Conservation (phyloP, 805 yeast species). For the Blastobotrys muscicola region DNA sequence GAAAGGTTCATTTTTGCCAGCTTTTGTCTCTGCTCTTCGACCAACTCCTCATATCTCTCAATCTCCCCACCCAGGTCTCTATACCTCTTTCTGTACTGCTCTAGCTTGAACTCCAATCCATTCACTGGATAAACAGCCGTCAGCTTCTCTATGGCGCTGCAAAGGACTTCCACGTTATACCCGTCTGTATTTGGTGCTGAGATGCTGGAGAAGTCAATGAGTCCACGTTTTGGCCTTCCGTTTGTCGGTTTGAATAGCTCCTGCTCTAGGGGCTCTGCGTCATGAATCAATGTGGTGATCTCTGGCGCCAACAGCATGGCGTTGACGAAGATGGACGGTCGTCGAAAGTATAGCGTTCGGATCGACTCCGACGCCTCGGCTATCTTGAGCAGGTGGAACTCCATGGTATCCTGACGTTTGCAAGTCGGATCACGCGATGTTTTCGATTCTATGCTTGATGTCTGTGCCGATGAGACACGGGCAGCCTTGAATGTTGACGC, state of each 20-base stretch:
- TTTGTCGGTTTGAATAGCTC: slow-evolving; percentile 8
- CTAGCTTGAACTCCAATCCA: slow-evolving; percentile 27
- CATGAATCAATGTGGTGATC: slow-evolving; percentile 50
- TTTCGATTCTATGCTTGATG: no score
- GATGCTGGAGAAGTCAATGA: background rate
- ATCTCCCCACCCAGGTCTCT: slow-evolving; percentile 32
- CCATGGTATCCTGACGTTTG: slow-evolving; percentile 3
- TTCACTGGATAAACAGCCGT: slow-evolving; percentile 31
- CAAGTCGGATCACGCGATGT: no score
- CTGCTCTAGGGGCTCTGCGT: slow-evolving; percentile 34
- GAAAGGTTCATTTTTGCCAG: slow-evolving; percentile 18
- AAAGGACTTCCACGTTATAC: slow-evolving; percentile 32
- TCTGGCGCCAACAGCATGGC: slow-evolving; percentile 45
- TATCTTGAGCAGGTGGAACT: slow-evolving; percentile 10
- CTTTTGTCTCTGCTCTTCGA: slow-evolving; percentile 37
- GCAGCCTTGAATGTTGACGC: no score
- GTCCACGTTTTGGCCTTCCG: background rate
- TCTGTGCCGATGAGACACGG: no score
- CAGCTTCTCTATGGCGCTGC: slow-evolving; percentile 34
- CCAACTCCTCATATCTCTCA: slow-evolving; percentile 33
- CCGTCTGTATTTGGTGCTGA: slow-evolving; percentile 4
- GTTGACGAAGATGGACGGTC: slow-evolving; percentile 58
- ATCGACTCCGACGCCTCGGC: slow-evolving; percentile 11
- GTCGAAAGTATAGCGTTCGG: slow-evolving; percentile 35
- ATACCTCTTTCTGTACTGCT: slow-evolving; percentile 27